A percentile compares a stretch with the other conserved stretches of the same genome.
phyloP scores from a whole-genome alignment of 805 yeast species.

The Sugiyamaella chiloensis region DNA sequence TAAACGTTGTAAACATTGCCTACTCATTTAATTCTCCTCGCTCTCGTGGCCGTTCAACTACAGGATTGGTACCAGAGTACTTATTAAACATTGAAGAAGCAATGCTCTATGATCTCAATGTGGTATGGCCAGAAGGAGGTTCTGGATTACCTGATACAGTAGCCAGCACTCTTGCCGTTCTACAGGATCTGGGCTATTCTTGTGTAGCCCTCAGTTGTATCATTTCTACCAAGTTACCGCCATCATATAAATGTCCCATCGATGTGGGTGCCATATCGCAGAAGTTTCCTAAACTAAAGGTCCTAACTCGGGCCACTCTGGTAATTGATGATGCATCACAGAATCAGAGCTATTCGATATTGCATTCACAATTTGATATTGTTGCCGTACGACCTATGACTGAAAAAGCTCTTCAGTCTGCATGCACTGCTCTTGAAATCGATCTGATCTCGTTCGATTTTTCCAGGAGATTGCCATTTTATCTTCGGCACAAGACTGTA shows the following conservation, averaged over 20 bases:
- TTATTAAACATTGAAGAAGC: too few species aligned
- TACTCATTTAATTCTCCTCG: too few species aligned
- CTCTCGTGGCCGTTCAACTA: too few species aligned
- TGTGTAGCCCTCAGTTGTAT: constrained; percentile 70
- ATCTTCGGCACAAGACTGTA: constrained; percentile 76
- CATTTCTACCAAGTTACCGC: constrained; percentile 26
- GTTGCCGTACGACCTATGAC: constrained; percentile 76
- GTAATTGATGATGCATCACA: constrained; percentile 74
- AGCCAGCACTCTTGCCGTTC: constrained; percentile 25
- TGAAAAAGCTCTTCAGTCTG: constrained; percentile 74
- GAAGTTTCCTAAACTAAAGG: constrained; percentile 41
- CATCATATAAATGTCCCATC: constrained; percentile 37
- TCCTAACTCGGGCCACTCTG: constrained; percentile 72
- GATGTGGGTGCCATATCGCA: constrained; percentile 33
- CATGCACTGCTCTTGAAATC: constrained; percentile 72
- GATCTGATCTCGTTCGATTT: constrained; percentile 77
- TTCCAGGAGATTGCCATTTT: constrained; percentile 63
- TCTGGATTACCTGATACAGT: constrained; percentile 17
- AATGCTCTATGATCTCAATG: constrained; percentile 37
- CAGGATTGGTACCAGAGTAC: too few species aligned
- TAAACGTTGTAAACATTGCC: too few species aligned
- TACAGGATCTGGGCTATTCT: constrained; percentile 54
- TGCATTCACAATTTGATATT: constrained; percentile 58
- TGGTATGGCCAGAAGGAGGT: constrained; percentile 34
- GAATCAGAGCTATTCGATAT: constrained; percentile 47